These are phyloP conservation scores for Calocybe gambosa DNA, from an alignment of 1,284 basidiomycete species.

Conservation along the genomic window DNA sequence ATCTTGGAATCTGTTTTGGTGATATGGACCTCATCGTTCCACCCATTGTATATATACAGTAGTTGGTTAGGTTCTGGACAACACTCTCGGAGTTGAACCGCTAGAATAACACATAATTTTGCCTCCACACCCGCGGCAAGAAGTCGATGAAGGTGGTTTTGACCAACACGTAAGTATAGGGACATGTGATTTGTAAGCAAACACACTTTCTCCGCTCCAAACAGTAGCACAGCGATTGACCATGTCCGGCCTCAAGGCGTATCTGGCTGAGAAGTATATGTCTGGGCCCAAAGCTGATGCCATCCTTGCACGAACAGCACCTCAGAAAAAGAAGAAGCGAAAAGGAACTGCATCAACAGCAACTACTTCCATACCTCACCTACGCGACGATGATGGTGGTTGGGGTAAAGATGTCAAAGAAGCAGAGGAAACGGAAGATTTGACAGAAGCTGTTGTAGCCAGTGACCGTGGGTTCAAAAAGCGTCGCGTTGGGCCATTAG, in stretches of 20 bases:
- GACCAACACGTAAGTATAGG: no score
- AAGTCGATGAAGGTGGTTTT: not conserved
- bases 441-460: constrained; percentile 55
- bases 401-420: constrained; percentile 44
- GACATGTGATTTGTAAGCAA: not conserved
- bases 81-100: constrained; percentile 17
- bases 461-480: constrained; percentile 75
- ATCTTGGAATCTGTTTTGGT: no score
- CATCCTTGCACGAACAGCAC: constrained; percentile 68
- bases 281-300: constrained; percentile 95
- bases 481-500: constrained; percentile 45
- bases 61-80: no score
- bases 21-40: no score
- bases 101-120: no score
- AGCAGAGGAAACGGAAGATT: constrained; percentile 48
- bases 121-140: no score
- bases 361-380: constrained; percentile 30
- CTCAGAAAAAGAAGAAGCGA: constrained; percentile 70
- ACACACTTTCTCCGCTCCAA: no score
- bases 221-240: no score
- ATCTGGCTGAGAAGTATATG: constrained; percentile 89
- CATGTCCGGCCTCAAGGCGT: constrained; percentile 58
- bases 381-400: constrained; percentile 66
- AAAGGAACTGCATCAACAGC: constrained; percentile 38
- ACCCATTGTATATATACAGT: no score